These are phyloP conservation scores for Rugonectria rugulosa DNA, from an alignment of 2,329 filamentous ascomycete genomes.

Conservation along the genomic window DNA sequence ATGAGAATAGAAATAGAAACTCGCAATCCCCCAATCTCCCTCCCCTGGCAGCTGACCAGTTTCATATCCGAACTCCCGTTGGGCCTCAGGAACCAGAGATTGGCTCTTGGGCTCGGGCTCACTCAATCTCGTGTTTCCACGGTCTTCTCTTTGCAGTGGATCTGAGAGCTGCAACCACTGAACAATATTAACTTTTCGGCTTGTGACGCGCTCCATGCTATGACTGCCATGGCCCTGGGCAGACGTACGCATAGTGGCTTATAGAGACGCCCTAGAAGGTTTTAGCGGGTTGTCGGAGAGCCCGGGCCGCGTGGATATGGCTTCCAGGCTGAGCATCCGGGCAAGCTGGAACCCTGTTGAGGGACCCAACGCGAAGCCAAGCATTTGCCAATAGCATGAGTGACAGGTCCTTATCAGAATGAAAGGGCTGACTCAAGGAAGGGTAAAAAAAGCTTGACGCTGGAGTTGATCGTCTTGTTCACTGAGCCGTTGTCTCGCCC, in stretches of 20 bases:
- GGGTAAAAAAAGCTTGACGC: background rate
- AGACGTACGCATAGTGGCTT: too few species aligned
- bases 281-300: conserved; percentile 15
- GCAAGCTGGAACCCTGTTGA: conserved; percentile 3
- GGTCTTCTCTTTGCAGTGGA: conserved; percentile 6
- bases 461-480: background rate
- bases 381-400: too few species aligned
- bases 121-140: background rate
- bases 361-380: background rate
- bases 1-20: too few species aligned
- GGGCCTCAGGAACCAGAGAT: too few species aligned
- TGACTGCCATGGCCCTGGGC: too few species aligned
- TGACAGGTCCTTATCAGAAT: conserved; percentile 5
- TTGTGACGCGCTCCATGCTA: background rate
- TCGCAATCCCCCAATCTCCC: too few species aligned
- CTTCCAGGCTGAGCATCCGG: conserved; percentile 5
- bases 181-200: background rate
- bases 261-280: conserved; percentile 15
- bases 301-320: conserved; percentile 22
- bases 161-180: conserved; percentile 8
- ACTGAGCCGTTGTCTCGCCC: background rate
- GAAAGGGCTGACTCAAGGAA: too few species aligned
- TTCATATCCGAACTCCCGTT: too few species aligned
- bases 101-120: background rate
- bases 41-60: too few species aligned